phyloP scores from a whole-genome alignment of 352 stramenopile genomes.

The Phytophthora brassicae region DNA sequence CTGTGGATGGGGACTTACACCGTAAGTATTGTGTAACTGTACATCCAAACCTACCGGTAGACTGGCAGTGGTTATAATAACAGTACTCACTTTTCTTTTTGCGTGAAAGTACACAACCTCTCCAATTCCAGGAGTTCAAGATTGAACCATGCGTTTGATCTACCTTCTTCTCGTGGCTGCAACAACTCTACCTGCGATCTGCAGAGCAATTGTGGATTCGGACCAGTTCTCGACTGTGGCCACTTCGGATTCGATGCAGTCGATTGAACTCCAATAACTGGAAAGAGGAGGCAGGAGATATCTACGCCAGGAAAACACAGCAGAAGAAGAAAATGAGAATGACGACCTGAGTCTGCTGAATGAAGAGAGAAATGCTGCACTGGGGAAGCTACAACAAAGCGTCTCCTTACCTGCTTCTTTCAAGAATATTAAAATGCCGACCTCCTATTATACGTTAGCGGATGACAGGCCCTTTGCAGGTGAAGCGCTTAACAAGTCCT shows the following conservation, averaged over 20 bases:
- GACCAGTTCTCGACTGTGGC: not conserved
- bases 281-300: not conserved
- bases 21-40: no score
- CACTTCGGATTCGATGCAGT: not conserved
- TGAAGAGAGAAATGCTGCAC: not conserved
- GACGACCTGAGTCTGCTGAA: not conserved
- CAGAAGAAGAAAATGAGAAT: not conserved
- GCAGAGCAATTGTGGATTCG: not conserved
- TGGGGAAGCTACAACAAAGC: not conserved
- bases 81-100: no score
- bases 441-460: not conserved
- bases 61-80: no score
- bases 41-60: no score
- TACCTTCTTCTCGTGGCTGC: not conserved
- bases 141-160: not conserved
- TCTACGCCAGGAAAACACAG: not conserved
- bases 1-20: no score
- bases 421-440: not conserved
- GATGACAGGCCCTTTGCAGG: not conserved
- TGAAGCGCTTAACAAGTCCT: not conserved
- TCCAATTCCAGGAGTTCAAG: no score
- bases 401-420: not conserved
- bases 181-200: not conserved
- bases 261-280: not conserved
- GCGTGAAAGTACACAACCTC: no score